Base-by-base conservation (phyloP, 2,329 filamentous ascomycete species). In the Passalora sequoiae region DNA sequence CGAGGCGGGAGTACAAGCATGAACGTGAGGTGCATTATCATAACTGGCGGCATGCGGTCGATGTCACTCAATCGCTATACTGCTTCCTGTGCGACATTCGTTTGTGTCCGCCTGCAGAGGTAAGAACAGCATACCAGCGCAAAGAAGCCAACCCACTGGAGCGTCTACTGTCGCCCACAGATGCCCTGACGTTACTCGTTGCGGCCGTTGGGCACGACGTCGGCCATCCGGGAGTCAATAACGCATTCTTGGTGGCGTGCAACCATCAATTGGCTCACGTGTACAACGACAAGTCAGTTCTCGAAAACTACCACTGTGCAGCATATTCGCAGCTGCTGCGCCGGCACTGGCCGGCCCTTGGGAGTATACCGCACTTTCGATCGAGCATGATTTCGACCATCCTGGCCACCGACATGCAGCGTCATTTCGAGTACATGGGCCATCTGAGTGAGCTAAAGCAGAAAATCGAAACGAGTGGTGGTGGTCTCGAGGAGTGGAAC, bases 181-280 rank as follows among this genome's bases (percentile, higher is more conserved):
- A 97, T 64, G 86, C 86, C 4, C 73, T 98, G 40, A 91, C 89
- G 0, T 76, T 98, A 2, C 75, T 98, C 33, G 84, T 97, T 53
- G 91, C 91, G 6, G 92, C 92, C n/a, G 94, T 98, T 59, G 92
- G 92, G 30, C 92, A 98, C 57, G 92, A 98, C 63, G 92, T 97
- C 28, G 92, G 92, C 16, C 92, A 98, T 62, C 92, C 92, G 0
- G 92, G 92, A 43, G 92, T 98, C 59, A 98, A 97, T 70, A 98
- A 98, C 63, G 89, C 91, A 21, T 98, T 98, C 62, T 73, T 98
- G 4, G 82, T 95, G 13, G 89, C 86, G 22, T 77, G 96, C 22
- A 95, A 96, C 62, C 86, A 92, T 13, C 91, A 92, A 1, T 72
- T 98, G 20, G 92, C 92, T 9, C 89, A 96, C 64, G 74, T 97